Evolutionary conservation across 257 asterid genomes (phyloP).

Genomic region (Capsicum rhomboideum): DNA sequence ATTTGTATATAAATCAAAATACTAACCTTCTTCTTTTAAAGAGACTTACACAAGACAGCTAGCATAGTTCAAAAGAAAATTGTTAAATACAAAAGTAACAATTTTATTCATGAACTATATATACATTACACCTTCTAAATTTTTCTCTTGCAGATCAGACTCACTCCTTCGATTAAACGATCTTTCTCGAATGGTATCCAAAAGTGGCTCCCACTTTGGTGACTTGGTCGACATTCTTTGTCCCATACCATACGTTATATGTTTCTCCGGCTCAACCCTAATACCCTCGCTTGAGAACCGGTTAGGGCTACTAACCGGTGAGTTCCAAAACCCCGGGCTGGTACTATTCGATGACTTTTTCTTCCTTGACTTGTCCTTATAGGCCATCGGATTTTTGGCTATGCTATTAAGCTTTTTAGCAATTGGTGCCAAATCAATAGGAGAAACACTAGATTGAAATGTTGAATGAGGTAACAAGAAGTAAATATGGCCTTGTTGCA

Average conservation of each 20-base stretch:
- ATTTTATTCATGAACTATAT: not conserved
- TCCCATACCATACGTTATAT: not conserved
- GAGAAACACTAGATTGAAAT: constrained; percentile 33
- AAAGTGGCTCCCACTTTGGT: constrained; percentile 47
- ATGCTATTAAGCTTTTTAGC: constrained; percentile 28
- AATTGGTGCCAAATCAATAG: constrained; percentile 39
- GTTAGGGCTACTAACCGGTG: constrained; percentile 11
- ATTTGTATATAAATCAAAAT: not conserved
- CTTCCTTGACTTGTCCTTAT: not conserved
- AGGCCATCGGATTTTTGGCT: constrained; percentile 13
- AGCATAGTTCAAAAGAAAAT: not conserved
- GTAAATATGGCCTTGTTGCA: constrained; percentile 35
- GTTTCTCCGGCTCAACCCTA: not conserved
- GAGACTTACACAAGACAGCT: not conserved
- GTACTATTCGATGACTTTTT: not conserved
- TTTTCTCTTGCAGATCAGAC: constrained; percentile 28
- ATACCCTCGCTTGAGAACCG: not conserved
- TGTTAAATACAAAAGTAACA: not conserved
- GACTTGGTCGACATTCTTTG: constrained; percentile 2
- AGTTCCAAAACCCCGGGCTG: not conserved
- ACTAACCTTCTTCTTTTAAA: not conserved
- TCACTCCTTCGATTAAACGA: constrained; percentile 43
- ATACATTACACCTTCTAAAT: not conserved
- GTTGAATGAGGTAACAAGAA: constrained; percentile 46
- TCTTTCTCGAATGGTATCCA: constrained; percentile 42